Evolutionary conservation across 768 basidiomycete genomes (phyloP), one percentile per base, ranked within the genome.

Genomic region (Tricholoma bakamatsutake): DNA sequence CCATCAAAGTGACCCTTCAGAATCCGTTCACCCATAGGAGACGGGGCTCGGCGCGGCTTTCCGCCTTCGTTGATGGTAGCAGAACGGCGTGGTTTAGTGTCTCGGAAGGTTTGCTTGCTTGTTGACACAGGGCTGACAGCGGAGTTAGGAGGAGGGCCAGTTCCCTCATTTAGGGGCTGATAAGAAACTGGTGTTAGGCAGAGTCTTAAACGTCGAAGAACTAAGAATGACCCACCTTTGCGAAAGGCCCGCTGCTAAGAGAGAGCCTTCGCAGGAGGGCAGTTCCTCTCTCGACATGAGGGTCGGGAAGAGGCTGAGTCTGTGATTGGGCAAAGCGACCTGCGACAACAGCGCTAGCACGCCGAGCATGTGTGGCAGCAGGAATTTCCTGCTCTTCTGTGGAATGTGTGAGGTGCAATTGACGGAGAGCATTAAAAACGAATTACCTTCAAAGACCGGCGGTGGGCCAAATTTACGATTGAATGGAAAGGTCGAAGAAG

Each of bases 1-100:
- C 91, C 87, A 66, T 93, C 91, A 62, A 93, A 93, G 63, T 93
- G 91, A 8, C 91, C 91, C 75, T 90, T 93, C 62, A 93, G 79
- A 57, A 93, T 92, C 56, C 91, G 79, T 71, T 93, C 91, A 59
- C 90, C 92, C 91, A 92, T 93, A 5, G 90, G 90, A 37, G 88
- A 90, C 17, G 90, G 90, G 2, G 87, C 88, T 58, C 83, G 76
- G 54, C 80, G 83, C 9, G 78, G 78, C 50, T 78, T 78, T n/a
- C 68, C 59, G 12, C 76, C 73, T 48, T 68, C 65, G 42, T 77
- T 78, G 53, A 85, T 66, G 17, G 85, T 87, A 4, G 85, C 81
- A n/a, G 85, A 79, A 17, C 87, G 84, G 55, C 76, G 78, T 12
- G 74, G 74, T 61, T 69, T 71, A 52, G 67, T 72, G 60, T 57